Base-by-base conservation (phyloP, 352 stramenopile genomes). In the Sclerospora graminicola region DNA sequence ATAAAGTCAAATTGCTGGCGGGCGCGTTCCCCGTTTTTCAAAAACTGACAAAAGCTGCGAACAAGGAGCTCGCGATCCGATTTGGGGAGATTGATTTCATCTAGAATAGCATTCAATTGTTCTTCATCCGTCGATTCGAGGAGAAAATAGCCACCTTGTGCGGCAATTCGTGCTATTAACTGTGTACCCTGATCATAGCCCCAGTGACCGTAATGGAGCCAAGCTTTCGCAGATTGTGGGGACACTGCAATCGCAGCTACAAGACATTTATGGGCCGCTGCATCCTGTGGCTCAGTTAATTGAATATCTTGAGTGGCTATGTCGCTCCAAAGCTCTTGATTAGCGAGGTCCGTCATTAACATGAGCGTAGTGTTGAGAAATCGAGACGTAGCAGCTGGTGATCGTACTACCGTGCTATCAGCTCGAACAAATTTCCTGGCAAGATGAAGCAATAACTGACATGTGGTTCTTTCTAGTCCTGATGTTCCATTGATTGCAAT, bases 121-220 rank as follows among this genome's bases (percentile, higher is more conserved):
- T 42, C 19, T 45, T 84, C 58, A 15, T 87, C 74, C 4, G 45
- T 51, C 19, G 50, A n/a, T 0, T 62, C 48, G 28, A 89, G 39
- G 13, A 76, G 60, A 11, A 84, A 52, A 21, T 69, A 63, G 33
- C 77, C 77, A 47, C 70, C 66, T 21, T 82, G 68, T 4, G 47
- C 50, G 4, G 41, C 37, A 34, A 89, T 55, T 4, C 41, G 51
- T 23, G 71, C 68, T 4, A 85, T 50, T 33, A 61, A 54, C 5
- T 44, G 45, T 24, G 65, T 73, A 9, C 66, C 69, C 26, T 62
- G 66, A 26, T 69, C 51, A 30, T 90, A 85, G 23, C 66, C 84
- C 79, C 79, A 90, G 41, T 86, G 58, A 46, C 73, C 72, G 34
- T 84, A 90, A 18, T 57, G 42, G 31, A 78, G 43, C 75, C 75